Percentiles rank a stretch among this genome's conserved stretches.
These are phyloP conservation scores for Suhomyces faveliae DNA, from an alignment of 805 yeast genomes.

Conservation along the genomic window DNA sequence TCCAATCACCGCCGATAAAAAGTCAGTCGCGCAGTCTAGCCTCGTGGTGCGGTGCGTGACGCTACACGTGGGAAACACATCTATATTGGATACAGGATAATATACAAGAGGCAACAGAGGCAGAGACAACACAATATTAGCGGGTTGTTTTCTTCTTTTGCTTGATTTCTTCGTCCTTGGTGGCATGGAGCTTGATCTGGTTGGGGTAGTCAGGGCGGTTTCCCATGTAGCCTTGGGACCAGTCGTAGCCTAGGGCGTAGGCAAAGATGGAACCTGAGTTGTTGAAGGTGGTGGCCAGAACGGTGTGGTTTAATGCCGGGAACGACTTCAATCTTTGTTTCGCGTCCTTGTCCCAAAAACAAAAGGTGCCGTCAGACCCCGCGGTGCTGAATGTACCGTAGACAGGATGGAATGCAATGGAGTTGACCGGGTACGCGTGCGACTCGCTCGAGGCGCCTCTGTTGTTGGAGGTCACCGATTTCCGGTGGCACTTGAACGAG, in stretches of 20 bases:
- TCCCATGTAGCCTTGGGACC: slow-evolving; percentile 87
- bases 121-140: too few relatives aligned
- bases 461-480: slow-evolving; percentile 40
- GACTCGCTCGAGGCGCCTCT: slow-evolving; percentile 40
- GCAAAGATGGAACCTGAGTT: slow-evolving; percentile 82
- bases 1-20: background rate
- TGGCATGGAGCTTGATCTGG: slow-evolving; percentile 76
- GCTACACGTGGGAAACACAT: background rate
- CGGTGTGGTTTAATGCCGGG: slow-evolving; percentile 64
- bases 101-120: too few relatives aligned
- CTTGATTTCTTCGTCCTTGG: slow-evolving; percentile 82
- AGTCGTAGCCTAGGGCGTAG: slow-evolving; percentile 89
- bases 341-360: slow-evolving; percentile 95
- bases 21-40: too few relatives aligned
- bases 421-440: slow-evolving; percentile 73
- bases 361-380: slow-evolving; percentile 91
- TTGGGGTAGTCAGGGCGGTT: slow-evolving; percentile 76
- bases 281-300: slow-evolving; percentile 79
- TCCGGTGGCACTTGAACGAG: slow-evolving; percentile 94
- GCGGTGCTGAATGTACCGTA: slow-evolving; percentile 92
- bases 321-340: slow-evolving; percentile 81
- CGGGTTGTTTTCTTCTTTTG: slow-evolving; percentile 41
- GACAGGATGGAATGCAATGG: slow-evolving; percentile 81
- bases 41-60: background rate
- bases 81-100: background rate